Percentiles rank a stretch among this genome's conserved stretches.
These are phyloP conservation scores for Pseudocercospora macadamiae DNA, from an alignment of 2,329 filamentous ascomycete genomes.

Conservation along the genomic window DNA sequence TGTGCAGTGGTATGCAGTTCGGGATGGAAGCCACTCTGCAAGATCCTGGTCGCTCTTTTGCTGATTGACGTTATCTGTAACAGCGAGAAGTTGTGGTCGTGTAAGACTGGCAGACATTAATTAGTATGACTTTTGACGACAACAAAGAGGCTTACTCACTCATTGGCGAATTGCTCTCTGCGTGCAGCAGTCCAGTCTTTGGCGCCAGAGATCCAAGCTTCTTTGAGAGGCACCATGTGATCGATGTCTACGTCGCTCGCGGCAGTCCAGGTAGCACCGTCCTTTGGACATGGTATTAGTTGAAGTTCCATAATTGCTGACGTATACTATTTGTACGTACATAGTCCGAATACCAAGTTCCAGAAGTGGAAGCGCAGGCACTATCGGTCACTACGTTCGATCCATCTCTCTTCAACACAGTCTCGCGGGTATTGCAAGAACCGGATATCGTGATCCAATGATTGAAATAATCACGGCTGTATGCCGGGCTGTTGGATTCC, in stretches of 20 bases:
- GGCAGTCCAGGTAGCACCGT: slow-evolving; percentile 70
- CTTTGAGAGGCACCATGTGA: slow-evolving; percentile 74
- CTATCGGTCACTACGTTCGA: slow-evolving; percentile 61
- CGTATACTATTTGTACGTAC: background rate
- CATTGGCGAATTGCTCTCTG: slow-evolving; percentile 69
- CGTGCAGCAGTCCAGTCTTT: slow-evolving; percentile 69
- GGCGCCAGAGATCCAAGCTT: slow-evolving; percentile 61
- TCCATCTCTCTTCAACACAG: slow-evolving; percentile 75
- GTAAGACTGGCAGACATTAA: slow-evolving; percentile 61
- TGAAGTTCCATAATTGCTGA: background rate
- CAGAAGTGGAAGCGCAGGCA: slow-evolving; percentile 66
- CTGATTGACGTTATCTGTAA: slow-evolving; percentile 76
- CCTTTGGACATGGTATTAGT: slow-evolving; percentile 36
- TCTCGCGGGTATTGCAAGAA: slow-evolving; percentile 66
- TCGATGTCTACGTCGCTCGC: slow-evolving; percentile 78
- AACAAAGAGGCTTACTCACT: slow-evolving; percentile 18
- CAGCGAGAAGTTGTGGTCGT: slow-evolving; percentile 76
- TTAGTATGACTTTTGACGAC: background rate
- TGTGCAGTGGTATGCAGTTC: slow-evolving; percentile 72
- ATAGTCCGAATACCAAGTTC: slow-evolving; percentile 72
- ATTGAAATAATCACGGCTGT: slow-evolving; percentile 70
- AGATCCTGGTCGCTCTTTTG: slow-evolving; percentile 73
- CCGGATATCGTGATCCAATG: slow-evolving; percentile 70
- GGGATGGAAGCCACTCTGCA: slow-evolving; percentile 74
- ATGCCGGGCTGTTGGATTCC: slow-evolving; percentile 46